A percentile compares a stretch with the other conserved stretches of the same genome.
Conservation (phyloP, 495 filamentous ascomycete genomes). For the Lophiotrema nucula region DNA sequence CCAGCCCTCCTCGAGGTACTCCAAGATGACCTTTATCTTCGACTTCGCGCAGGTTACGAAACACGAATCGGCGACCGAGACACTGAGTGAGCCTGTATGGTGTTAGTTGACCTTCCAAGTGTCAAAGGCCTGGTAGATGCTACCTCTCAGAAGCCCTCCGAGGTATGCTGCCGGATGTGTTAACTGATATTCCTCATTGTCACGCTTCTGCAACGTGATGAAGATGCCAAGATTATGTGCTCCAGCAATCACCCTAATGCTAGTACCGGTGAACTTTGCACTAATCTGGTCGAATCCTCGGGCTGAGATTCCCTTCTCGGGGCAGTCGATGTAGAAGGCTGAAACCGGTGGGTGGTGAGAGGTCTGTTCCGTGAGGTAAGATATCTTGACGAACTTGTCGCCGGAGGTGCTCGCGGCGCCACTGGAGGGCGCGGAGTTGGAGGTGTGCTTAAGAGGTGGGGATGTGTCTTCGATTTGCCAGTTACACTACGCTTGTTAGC, state of each 20-base stretch:
- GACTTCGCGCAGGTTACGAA: slow-evolving; percentile 85
- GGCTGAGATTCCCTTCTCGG: slow-evolving; percentile 83
- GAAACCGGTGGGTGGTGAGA: slow-evolving; percentile 98
- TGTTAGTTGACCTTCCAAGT: too few relatives aligned
- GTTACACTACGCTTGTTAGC: slow-evolving; percentile 61
- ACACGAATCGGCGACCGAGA: slow-evolving; percentile 84
- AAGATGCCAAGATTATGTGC: slow-evolving; percentile 95
- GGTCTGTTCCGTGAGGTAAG: slow-evolving; percentile 95
- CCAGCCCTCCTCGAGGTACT: slow-evolving; percentile 95
- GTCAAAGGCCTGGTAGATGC: too few relatives aligned
- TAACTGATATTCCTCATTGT: slow-evolving; percentile 88
- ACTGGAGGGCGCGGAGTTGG: slow-evolving; percentile 48
- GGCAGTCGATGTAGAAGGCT: slow-evolving; percentile 91
- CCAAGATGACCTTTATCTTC: slow-evolving; percentile 82
- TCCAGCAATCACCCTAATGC: slow-evolving; percentile 84
- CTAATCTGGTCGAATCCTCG: slow-evolving; percentile 92
- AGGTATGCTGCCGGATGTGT: slow-evolving; percentile 93
- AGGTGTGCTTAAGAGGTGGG: slow-evolving; percentile 53
- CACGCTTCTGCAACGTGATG: slow-evolving; percentile 73
- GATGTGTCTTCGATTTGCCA: slow-evolving; percentile 80
- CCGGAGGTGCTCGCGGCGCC: slow-evolving; percentile 32
- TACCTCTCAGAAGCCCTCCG: slow-evolving; percentile 79
- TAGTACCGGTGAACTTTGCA: slow-evolving; percentile 96
- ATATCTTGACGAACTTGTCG: slow-evolving; percentile 63
- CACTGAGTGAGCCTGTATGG: slow-evolving; percentile 62